Evolutionary conservation across 345 rosid genomes (phyloP), one percentile per base, ranked within the genome.

Genomic region (Leavenworthia alabamica): DNA sequence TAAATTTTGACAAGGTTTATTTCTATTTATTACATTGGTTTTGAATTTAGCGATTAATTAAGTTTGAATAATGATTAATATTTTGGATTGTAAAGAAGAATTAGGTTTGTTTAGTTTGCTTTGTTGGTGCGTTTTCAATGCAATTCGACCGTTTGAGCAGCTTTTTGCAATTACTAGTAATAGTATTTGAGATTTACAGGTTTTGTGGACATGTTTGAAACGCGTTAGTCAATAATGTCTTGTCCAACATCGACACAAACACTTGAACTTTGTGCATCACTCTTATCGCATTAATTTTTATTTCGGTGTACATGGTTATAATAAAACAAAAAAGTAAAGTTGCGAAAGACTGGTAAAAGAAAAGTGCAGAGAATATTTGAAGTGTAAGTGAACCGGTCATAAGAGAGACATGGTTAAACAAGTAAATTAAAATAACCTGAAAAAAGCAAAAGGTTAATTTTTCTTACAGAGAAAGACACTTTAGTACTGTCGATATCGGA

Each of bases 241-340:
- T 70, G 74, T 70, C 74, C 23, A 70, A 31, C 63, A 54, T 39
- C n/a, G 75, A 62, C 75, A 48, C 19, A 56, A 48, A 56, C 53
- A 49, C 65, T 71, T 56, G 75, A 63, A 56, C 52, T 71, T 71
- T 49, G 75, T 71, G 75, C 70, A 56, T 54, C 60, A 71, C 70
- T 56, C 59, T 47, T 48, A 23, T 48, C 31, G 7, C 42, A 55
- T 62, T 70, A 28, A 19, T 20, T 14, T 14, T 37, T n/a, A 1
- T 70, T 70, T 62, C 70, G 64, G 64, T 70, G 64, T 71, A 23
- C 56, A 55, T 28, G 51, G 55, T 36, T 44, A 24, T 41, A 50
- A 53, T 35, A 49, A 47, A 53, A 62, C 27, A 48, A 51, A 35
- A 39, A 59, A 5, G 57, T 41, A 51, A 68, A 68, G 73, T 43